Base-by-base conservation (phyloP, 768 basidiomycete species). In the Pholiota conissans region DNA sequence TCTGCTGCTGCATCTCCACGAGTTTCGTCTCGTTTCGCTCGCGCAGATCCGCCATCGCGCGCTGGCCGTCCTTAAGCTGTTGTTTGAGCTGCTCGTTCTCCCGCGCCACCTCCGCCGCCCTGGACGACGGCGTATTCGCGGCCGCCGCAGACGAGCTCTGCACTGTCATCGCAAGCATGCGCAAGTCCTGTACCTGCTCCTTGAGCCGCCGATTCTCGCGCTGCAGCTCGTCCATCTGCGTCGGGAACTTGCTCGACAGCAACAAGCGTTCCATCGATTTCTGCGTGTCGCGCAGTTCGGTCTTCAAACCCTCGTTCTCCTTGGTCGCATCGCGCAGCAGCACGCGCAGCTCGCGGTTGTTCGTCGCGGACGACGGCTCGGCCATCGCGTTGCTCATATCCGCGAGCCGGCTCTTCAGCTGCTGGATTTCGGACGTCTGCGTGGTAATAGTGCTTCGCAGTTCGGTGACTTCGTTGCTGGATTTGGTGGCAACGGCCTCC, bases 281-380 rank as follows among this genome's bases (percentile, higher is more conserved):
- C 28, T 76, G 65, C 70, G 73, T 74, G 40, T 74, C 64, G 42
- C 77, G 68, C 22, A 74, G 58, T 29, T 73, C 66, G 3, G 56
- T 56, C 58, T 77, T 77, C 39, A 77, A 65, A 2, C 34, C 52
- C 52, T 79, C 74, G 51, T 79, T 79, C 65, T 79, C 76, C 51
- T 68, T 67, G 9, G 77, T 77, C 20, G 76, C 69, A 51, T 77
- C 75, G 18, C 63, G 61, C 59, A 79, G 67, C 30, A 77, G 57
- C 14, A 79, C 67, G 51, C 70, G 69, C 58, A 76, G 52, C 55
- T 77, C 74, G 24, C 69, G 65, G 37, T 67, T 65, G 55, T 69
- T 74, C 1, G 69, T 62, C 29, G 61, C 52, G 8, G 67, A 58
- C 13, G 57, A 60, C 8, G 61, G 71, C 56, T 62, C 66, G 48